A percentile compares a stretch with the other conserved stretches of the same genome.
These are phyloP conservation scores for Aegilops speltoides DNA, from an alignment of 176 grass and related monocot genomes.

Conservation along the genomic window DNA sequence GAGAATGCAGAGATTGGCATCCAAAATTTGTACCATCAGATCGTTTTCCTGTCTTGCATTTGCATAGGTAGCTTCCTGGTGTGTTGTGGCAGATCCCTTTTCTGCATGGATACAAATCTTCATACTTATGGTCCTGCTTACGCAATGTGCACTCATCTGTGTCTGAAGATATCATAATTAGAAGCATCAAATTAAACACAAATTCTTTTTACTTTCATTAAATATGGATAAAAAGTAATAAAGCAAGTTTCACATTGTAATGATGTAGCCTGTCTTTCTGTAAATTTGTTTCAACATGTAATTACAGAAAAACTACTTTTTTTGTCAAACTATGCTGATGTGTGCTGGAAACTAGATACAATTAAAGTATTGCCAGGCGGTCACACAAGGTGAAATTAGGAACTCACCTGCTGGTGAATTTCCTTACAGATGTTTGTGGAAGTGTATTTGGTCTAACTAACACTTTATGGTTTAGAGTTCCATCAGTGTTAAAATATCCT, in stretches of 20 bases:
- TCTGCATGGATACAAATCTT: background rate
- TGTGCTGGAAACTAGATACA: background rate
- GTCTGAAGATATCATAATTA: background rate
- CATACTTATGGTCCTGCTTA: background rate
- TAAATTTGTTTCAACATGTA: background rate
- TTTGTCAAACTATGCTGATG: background rate
- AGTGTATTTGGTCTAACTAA: background rate
- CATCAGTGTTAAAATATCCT: background rate
- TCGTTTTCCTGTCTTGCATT: background rate
- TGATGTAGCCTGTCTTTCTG: background rate
- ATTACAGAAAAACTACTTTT: background rate
- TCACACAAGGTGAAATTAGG: background rate
- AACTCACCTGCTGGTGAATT: background rate
- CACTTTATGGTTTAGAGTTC: background rate
- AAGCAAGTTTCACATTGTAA: background rate
- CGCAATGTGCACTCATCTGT: background rate
- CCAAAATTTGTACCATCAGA: background rate
- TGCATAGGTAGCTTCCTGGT: background rate
- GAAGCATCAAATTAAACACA: background rate
- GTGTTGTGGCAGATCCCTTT: background rate
- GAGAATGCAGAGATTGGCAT: background rate
- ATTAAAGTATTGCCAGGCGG: background rate
- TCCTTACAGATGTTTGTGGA: background rate
- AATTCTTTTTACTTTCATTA: background rate
- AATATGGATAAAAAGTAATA: background rate